Conservation (phyloP, 768 basidiomycete genomes). For the Chalciporus sphaerocephalus region DNA sequence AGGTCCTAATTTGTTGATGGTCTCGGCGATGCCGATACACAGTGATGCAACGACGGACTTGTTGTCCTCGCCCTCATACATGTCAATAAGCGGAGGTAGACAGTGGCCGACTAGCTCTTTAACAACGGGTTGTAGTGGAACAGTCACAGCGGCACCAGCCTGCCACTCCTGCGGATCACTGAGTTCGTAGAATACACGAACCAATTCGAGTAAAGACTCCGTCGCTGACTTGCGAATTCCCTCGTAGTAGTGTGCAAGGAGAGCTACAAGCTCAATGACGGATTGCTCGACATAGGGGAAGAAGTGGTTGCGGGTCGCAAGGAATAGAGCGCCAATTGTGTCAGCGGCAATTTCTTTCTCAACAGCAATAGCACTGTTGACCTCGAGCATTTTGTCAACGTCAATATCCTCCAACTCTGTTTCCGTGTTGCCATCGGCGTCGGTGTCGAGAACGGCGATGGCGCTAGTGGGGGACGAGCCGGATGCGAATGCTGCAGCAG, state of each 20-base stretch:
- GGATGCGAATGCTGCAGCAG: slow-evolving; percentile 60
- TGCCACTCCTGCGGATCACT: slow-evolving; percentile 80
- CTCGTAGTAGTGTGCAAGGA: slow-evolving; percentile 92
- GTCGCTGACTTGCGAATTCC: slow-evolving; percentile 94
- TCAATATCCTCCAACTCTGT: slow-evolving; percentile 75
- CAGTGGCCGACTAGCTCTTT: slow-evolving; percentile 75
- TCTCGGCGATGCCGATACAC: slow-evolving; percentile 86
- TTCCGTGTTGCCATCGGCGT: slow-evolving; percentile 52
- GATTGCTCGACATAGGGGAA: slow-evolving; percentile 85
- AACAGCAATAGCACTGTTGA: slow-evolving; percentile 93
- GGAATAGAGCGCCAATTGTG: slow-evolving; percentile 88
- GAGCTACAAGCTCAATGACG: slow-evolving; percentile 70
- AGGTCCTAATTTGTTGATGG: slow-evolving; percentile 88
- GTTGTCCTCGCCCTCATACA: slow-evolving; percentile 94
- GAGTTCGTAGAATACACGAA: slow-evolving; percentile 88
- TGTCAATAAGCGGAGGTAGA: slow-evolving; percentile 71
- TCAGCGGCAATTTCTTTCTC: slow-evolving; percentile 99
- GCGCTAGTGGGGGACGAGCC: slow-evolving; percentile 71
- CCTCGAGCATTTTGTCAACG: slow-evolving; percentile 82
- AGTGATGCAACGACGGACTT: slow-evolving; percentile 90
- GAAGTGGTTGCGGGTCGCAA: slow-evolving; percentile 77
- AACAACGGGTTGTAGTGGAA: slow-evolving; percentile 62
- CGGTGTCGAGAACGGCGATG: slow-evolving; percentile 55
- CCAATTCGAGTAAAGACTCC: slow-evolving; percentile 81
- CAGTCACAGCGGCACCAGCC: slow-evolving; percentile 54